Conservation (phyloP, 495 filamentous ascomycete genomes). For the Aspergillus kassunensis region DNA sequence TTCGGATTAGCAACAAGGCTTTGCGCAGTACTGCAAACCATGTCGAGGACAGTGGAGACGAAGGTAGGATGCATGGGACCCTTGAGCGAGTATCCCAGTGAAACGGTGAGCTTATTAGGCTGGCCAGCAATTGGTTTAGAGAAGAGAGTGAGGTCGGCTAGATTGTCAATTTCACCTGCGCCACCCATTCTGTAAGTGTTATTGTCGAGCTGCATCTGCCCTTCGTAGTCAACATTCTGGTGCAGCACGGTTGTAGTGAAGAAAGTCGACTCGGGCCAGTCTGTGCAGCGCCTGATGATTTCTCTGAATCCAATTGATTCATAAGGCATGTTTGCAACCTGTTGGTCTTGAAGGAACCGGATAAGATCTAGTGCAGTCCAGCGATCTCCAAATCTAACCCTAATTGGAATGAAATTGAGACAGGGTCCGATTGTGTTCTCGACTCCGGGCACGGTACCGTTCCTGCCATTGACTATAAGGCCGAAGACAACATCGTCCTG, state of each 20-base stretch:
- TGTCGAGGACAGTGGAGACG: slow-evolving; percentile 43
- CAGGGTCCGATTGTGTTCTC: slow-evolving; percentile 55
- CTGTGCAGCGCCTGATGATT: slow-evolving; percentile 55
- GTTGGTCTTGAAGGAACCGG: slow-evolving; percentile 53
- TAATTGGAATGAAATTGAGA: slow-evolving; percentile 56
- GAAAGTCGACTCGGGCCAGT: slow-evolving; percentile 52
- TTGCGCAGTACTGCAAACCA: slow-evolving; percentile 45
- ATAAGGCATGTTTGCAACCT: slow-evolving; percentile 54
- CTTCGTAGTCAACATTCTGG: slow-evolving; percentile 43
- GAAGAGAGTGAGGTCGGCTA: slow-evolving; percentile 47
- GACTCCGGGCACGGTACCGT: slow-evolving; percentile 48
- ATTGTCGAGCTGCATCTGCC: slow-evolving; percentile 41
- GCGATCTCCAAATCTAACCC: slow-evolving; percentile 45
- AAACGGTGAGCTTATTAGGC: slow-evolving; percentile 38
- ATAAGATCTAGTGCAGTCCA: slow-evolving; percentile 52
- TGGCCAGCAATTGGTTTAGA: slow-evolving; percentile 37
- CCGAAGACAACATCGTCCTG: slow-evolving; percentile 54
- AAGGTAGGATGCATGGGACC: slow-evolving; percentile 38
- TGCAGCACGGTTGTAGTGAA: slow-evolving; percentile 49
- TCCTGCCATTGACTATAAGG: slow-evolving; percentile 53
- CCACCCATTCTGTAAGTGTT: slow-evolving; percentile 47
- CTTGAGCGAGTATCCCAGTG: slow-evolving; percentile 44
- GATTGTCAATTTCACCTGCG: slow-evolving; percentile 47
- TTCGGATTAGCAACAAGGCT: slow-evolving; percentile 44
- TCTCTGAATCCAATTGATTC: slow-evolving; percentile 58